These are phyloP conservation scores for Pseudoneurospora amorphoporcata DNA, from an alignment of 495 filamentous ascomycete genomes.

Conservation along the genomic window DNA sequence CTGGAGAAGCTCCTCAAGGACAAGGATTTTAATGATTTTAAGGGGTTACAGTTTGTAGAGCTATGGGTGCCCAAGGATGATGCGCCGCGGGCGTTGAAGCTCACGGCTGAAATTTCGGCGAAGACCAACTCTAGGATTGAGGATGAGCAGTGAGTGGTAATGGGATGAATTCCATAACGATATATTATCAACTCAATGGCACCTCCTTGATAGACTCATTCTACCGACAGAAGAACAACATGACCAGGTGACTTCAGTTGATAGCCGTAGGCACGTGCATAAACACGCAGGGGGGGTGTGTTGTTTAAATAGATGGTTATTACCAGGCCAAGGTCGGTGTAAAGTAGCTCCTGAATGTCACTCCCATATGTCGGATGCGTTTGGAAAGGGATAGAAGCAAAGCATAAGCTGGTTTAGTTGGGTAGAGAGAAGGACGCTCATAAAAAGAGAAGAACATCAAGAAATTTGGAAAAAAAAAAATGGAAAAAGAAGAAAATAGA, in stretches of 20 bases:
- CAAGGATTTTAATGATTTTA: slow-evolving; percentile 47
- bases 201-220: background rate
- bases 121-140: slow-evolving; percentile 38
- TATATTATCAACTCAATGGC: background rate
- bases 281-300: too few species aligned
- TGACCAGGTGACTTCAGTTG: background rate
- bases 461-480: too few species aligned
- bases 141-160: background rate
- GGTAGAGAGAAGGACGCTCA: too few species aligned
- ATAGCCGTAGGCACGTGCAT: background rate
- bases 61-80: slow-evolving; percentile 78
- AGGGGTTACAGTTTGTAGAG: slow-evolving; percentile 62
- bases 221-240: background rate
- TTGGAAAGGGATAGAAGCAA: too few species aligned
- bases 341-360: too few species aligned
- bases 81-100: slow-evolving; percentile 60
- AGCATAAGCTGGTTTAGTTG: too few species aligned
- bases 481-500: background rate
- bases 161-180: background rate
- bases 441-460: too few species aligned
- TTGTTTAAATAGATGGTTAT: background rate
- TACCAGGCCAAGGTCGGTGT: background rate
- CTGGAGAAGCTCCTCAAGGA: slow-evolving; percentile 58
- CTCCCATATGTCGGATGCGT: too few species aligned
- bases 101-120: slow-evolving; percentile 60